phyloP scores from a whole-genome alignment of 2,329 filamentous ascomycete genomes.

The Exophiala calicioides region DNA sequence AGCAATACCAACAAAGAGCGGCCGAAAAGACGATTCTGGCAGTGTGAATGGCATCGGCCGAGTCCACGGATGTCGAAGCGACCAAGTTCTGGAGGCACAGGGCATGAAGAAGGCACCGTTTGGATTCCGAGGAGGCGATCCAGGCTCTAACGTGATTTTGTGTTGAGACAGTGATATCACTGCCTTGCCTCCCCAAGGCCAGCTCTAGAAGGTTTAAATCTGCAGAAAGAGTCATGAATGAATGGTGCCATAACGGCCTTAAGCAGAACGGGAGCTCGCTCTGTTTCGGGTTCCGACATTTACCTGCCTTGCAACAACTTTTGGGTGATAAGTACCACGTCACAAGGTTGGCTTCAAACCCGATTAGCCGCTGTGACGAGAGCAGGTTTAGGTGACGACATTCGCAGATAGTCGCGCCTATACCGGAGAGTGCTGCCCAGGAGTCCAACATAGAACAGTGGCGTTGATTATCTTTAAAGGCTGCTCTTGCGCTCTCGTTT shows the following conservation, averaged over 20 bases:
- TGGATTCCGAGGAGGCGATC: conserved; percentile 27
- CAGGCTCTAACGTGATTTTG: conserved; percentile 21
- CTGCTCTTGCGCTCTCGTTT: not conserved
- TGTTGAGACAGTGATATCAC: conserved; percentile 10
- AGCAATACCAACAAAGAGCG: conserved; percentile 5
- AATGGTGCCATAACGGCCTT: conserved; percentile 34
- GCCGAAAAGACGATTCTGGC: conserved; percentile 27
- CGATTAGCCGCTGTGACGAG: not conserved
- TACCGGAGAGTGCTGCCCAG: conserved; percentile 19
- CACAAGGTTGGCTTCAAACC: conserved; percentile 3
- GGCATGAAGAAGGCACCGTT: conserved; percentile 29
- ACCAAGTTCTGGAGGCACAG: conserved; percentile 27
- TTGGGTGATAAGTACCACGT: conserved; percentile 5
- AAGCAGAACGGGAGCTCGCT: conserved; percentile 30
- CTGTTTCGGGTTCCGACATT: conserved; percentile 5
- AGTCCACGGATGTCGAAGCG: conserved; percentile 13
- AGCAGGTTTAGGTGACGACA: conserved; percentile 2
- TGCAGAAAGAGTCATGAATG: conserved; percentile 30
- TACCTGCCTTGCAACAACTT: conserved; percentile 1
- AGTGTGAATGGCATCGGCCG: conserved; percentile 26
- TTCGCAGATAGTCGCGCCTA: conserved; percentile 24
- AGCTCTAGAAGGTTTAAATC: conserved; percentile 33
- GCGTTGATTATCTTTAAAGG: not conserved
- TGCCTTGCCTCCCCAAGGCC: conserved; percentile 32
- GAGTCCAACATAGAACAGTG: conserved; percentile 1